Base-by-base conservation (phyloP, 1,139 yeast species). In the Debaryomyces coudertii region DNA sequence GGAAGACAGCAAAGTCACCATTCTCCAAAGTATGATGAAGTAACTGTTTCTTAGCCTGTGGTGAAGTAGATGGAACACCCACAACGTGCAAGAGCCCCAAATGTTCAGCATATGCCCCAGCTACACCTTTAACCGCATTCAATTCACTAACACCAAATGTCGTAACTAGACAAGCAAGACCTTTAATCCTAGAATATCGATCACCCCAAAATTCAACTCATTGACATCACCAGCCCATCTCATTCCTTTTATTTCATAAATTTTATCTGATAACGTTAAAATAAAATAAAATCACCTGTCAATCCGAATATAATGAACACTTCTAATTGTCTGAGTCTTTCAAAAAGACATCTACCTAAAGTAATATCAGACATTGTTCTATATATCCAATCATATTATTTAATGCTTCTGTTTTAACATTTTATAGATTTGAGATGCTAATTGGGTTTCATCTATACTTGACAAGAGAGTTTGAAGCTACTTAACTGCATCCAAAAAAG, bases 11-110 rank as follows among this genome's bases (percentile, higher is more conserved):
- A 54, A 70, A 73, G 56, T 72, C 77, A 36, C 78, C 77, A 53
- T 72, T 71, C 40, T 76, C 77, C 55, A 73, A 67, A 40, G 78
- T 73, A 58, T 73, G 78, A 60, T 72, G 77, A 50, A 72, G 68
- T 52, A 64, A 59, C 43, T 70, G 57, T 49, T 69, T 74, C 51
- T 69, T 69, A 15, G 69, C 67, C 50, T 71, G 76, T 23, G 74
- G 62, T 15, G 66, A 55, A 42, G 68, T 63, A 8, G 73, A 68
- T 11, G 76, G 76, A 25, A 69, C 68, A 36, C 76, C 76, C 22
- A 71, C 76, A 36, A 71, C 66, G 46, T 71, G 76, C 41, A 71
- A 54, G 33, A 71, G 52, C 35, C 74, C 76, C 42, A 71, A 75
- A 48, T 71, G 75, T 50, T 71, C 77, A 33, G 76, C 74, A 47